A percentile compares a stretch with the other conserved stretches of the same genome.
These are phyloP conservation scores for Novymonas esmeraldas DNA, from an alignment of 208 protist genomes.

Conservation along the genomic window DNA sequence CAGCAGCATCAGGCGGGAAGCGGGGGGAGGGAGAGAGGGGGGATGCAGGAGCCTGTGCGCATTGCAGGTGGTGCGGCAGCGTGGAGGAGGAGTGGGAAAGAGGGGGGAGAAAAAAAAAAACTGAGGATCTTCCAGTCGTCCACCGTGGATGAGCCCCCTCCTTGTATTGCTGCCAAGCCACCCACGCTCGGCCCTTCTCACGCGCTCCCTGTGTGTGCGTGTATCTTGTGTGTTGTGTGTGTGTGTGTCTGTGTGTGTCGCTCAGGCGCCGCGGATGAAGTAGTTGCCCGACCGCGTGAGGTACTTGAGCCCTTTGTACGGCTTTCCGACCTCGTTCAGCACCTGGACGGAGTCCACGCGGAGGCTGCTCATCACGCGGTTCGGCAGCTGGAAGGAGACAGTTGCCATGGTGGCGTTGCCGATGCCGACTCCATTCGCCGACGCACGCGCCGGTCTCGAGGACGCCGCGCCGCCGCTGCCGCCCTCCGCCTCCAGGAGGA, in stretches of 20 bases:
- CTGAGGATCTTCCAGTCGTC: no score
- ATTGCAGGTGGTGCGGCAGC: no score
- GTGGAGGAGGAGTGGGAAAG: no score
- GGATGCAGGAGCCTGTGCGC: no score
- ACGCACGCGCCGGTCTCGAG: not conserved
- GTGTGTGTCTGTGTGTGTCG: not conserved
- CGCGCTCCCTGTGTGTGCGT: not conserved
- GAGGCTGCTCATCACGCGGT: slow-evolving; percentile 67
- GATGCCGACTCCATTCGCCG: slow-evolving; percentile 4
- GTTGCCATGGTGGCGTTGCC: slow-evolving; percentile 42
- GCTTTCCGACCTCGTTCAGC: slow-evolving; percentile 69
- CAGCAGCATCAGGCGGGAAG: no score
- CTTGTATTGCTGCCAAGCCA: no score
- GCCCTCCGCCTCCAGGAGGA: slow-evolving; percentile 39
- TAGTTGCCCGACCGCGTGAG: slow-evolving; percentile 78
- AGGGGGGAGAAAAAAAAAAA: no score
- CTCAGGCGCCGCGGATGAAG: slow-evolving; percentile 74
- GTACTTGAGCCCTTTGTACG: slow-evolving; percentile 93
- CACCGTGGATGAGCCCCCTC: no score
- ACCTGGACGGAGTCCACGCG: slow-evolving; percentile 87
- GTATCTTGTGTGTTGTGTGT: not conserved
- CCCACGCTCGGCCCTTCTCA: no score
- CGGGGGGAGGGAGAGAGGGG: no score
- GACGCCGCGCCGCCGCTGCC: not conserved
- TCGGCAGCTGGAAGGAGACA: slow-evolving; percentile 78